Conservation (phyloP, 495 filamentous ascomycete species). For the Aspergillus saccharolyticus region DNA sequence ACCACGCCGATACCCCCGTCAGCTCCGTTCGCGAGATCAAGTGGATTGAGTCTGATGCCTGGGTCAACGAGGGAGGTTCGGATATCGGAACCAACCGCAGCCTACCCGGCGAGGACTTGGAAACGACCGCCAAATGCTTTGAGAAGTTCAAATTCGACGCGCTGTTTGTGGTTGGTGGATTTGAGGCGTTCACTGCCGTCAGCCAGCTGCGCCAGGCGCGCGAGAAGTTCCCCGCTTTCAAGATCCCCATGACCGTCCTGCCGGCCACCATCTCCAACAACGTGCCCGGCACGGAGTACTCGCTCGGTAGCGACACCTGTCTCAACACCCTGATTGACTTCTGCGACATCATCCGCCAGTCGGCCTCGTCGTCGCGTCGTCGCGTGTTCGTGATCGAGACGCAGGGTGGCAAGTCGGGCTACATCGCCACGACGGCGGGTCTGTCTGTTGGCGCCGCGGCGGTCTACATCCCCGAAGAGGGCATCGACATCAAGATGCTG, state of each 20-base stretch:
- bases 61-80: slow-evolving; percentile 94
- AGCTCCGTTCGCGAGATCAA: slow-evolving; percentile 77
- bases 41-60: slow-evolving; percentile 92
- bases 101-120: slow-evolving; percentile 76
- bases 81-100: slow-evolving; percentile 98
- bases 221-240: slow-evolving; percentile 72
- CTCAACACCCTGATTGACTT: slow-evolving; percentile 94
- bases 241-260: slow-evolving; percentile 86
- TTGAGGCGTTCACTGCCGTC: slow-evolving; percentile 93
- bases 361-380: slow-evolving; percentile 83
- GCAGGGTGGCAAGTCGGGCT: slow-evolving; percentile 91
- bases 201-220: slow-evolving; percentile 79
- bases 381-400: slow-evolving; percentile 98
- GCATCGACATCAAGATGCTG: slow-evolving; percentile 90
- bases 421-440: slow-evolving; percentile 86
- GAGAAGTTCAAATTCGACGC: slow-evolving; percentile 83
- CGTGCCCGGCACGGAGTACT: slow-evolving; percentile 96
- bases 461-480: slow-evolving; percentile 96
- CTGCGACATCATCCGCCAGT: slow-evolving; percentile 96
- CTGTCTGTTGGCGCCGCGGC: slow-evolving; percentile 87
- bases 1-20: slow-evolving; percentile 75
- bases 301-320: slow-evolving; percentile 93
- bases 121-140: slow-evolving; percentile 78
- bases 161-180: slow-evolving; percentile 89
- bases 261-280: slow-evolving; percentile 99